phyloP scores from a whole-genome alignment of 2,329 filamentous ascomycete genomes.

The Colletotrichum sansevieriae region DNA sequence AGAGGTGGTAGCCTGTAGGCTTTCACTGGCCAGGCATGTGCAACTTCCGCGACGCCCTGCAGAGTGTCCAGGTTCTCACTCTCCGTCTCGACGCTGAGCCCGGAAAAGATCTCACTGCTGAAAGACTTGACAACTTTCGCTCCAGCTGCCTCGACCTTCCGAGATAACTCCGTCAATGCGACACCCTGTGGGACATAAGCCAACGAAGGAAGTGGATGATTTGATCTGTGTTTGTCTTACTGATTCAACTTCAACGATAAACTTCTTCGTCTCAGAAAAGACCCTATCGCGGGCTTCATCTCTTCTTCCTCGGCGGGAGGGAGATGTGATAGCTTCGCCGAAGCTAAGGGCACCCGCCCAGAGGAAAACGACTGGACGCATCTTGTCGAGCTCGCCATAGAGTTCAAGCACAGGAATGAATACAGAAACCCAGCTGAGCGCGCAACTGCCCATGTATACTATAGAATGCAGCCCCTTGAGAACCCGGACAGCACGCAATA shows the following conservation, averaged over 20 bases:
- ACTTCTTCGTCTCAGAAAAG: slow-evolving; percentile 30
- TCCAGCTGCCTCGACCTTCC: slow-evolving; percentile 39
- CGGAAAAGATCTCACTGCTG: slow-evolving; percentile 50
- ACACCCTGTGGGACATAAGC: slow-evolving; percentile 15
- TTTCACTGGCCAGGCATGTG: slow-evolving; percentile 45
- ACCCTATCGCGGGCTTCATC: background rate
- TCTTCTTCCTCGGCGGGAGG: background rate
- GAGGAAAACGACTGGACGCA: background rate
- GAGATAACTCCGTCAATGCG: slow-evolving; percentile 34
- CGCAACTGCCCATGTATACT: too few relatives aligned
- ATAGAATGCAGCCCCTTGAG: background rate
- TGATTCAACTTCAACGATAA: slow-evolving; percentile 43
- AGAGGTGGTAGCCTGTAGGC: slow-evolving; percentile 42
- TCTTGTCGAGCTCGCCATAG: background rate
- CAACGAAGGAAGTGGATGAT: too few relatives aligned
- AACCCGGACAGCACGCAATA: slow-evolving; percentile 23
- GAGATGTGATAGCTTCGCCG: background rate
- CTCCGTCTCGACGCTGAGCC: slow-evolving; percentile 50
- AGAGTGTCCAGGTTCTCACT: slow-evolving; percentile 52
- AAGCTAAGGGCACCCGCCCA: background rate
- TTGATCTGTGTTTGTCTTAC: slow-evolving; percentile 4
- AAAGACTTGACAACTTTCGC: slow-evolving; percentile 42
- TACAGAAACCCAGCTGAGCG: background rate
- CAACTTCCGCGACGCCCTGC: slow-evolving; percentile 36
- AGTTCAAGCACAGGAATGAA: too few relatives aligned